Percentiles rank a stretch among this genome's conserved stretches.
Evolutionary conservation across 768 basidiomycete genomes (phyloP).

Genomic region (Lactarius sanguifluus): DNA sequence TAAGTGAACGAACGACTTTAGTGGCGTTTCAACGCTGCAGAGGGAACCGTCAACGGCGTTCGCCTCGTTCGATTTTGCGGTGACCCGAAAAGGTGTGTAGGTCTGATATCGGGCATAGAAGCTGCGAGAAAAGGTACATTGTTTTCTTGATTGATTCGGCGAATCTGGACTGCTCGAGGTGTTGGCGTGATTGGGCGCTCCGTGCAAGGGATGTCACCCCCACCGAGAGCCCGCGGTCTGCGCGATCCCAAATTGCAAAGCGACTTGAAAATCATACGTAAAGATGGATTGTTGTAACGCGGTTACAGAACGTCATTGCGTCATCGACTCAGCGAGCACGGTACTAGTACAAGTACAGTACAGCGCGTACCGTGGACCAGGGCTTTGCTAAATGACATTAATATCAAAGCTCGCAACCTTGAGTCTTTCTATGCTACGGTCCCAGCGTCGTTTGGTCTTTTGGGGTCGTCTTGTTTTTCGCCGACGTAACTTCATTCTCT

Average conservation of each 20-base stretch:
- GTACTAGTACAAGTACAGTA: not conserved
- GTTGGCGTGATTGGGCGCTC: not conserved
- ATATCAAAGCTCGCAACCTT: not conserved
- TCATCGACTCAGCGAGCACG: not conserved
- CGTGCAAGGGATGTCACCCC: not conserved
- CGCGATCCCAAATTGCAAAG: not conserved
- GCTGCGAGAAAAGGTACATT: not conserved
- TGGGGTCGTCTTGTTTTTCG: not conserved
- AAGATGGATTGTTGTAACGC: not conserved
- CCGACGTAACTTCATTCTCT: not conserved
- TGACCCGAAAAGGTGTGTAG: not conserved
- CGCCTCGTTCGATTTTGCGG: not conserved
- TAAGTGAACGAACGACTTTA: not conserved
- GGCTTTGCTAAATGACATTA: not conserved
- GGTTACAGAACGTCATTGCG: not conserved
- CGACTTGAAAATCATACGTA: too few species aligned
- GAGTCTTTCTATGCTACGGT: too few species aligned
- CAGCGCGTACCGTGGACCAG: not conserved
- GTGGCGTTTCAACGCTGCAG: not conserved
- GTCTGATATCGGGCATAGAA: constrained; percentile 1
- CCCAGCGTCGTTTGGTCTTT: not conserved
- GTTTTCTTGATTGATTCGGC: not conserved
- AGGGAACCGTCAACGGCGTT: not conserved
- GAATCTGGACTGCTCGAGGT: not conserved
- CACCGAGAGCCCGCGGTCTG: not conserved